Evolutionary conservation across 140 eudicot species (phyloP).

Genomic region (Oenanthe javanica): DNA sequence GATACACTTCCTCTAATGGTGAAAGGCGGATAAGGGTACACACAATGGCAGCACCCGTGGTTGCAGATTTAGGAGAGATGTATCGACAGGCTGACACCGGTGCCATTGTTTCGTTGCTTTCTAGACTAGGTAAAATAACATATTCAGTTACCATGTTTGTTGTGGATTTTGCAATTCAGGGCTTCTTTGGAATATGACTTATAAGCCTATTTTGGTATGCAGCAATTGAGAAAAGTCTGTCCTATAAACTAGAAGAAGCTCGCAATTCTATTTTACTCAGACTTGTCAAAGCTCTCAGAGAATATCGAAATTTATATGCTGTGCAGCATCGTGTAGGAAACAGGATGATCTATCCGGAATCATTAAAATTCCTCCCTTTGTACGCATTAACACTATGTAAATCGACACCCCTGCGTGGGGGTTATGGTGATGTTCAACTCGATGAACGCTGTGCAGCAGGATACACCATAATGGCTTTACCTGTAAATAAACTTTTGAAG

Average conservation of each 20-base stretch:
- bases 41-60: conserved; percentile 98
- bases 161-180: background rate
- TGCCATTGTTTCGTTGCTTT: conserved; percentile 71
- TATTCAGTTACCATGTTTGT: conserved; percentile 2
- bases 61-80: conserved; percentile 93
- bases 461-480: conserved; percentile 95
- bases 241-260: conserved; percentile 89
- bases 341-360: conserved; percentile 96
- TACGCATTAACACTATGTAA: conserved; percentile 73
- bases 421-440: conserved; percentile 76
- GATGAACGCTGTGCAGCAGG: conserved; percentile 99
- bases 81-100: conserved; percentile 97
- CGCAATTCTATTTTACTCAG: conserved; percentile 53
- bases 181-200: conserved; percentile 4
- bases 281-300: conserved; percentile 85
- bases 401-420: conserved; percentile 87
- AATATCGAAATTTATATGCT: conserved; percentile 81
- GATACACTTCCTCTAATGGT: conserved; percentile 96
- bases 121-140: conserved; percentile 69
- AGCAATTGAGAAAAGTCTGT: conserved; percentile 86
- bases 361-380: conserved; percentile 67
- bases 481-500: conserved; percentile 71
- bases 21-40: conserved; percentile 99
- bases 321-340: conserved; percentile 80
- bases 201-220: conserved; percentile 19